Conservation (phyloP, 257 asterid genomes). For the Solanum boliviense region DNA sequence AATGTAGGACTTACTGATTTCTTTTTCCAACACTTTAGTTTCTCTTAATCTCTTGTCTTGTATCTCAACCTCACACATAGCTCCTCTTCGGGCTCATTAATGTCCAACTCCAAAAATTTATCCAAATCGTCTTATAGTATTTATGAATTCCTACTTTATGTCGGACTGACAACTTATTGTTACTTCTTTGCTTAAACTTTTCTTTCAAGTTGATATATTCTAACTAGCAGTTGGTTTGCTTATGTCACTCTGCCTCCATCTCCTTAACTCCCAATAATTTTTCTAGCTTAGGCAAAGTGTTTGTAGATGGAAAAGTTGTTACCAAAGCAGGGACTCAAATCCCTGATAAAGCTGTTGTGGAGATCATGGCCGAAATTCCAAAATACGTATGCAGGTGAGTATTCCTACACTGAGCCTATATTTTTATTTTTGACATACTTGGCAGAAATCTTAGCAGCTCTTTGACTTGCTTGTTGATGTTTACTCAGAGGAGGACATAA, state of each 20-base stretch:
- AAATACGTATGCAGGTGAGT: constrained; percentile 99
- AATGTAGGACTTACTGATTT: background rate
- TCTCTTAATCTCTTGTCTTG: background rate
- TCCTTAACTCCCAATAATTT: background rate
- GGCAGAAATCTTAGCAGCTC: background rate
- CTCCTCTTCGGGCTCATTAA: background rate
- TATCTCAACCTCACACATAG: background rate
- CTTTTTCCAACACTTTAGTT: background rate
- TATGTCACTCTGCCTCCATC: background rate
- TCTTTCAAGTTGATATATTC: background rate
- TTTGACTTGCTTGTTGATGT: background rate
- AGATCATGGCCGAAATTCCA: constrained; percentile 90
- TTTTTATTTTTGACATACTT: background rate
- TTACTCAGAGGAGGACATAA: constrained; percentile 82
- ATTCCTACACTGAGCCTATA: constrained; percentile 24
- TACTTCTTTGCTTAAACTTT: background rate
- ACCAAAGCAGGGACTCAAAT: constrained; percentile 85
- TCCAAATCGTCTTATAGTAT: background rate
- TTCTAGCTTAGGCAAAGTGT: constrained; percentile 64
- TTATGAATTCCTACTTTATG: background rate
- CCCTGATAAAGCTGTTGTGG: constrained; percentile 75
- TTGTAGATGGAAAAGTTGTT: constrained; percentile 83
- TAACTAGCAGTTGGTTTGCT: background rate
- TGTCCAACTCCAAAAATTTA: background rate
- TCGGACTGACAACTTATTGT: background rate